Base-by-base conservation (phyloP, 805 yeast species). In the Saturnispora saitoi region DNA sequence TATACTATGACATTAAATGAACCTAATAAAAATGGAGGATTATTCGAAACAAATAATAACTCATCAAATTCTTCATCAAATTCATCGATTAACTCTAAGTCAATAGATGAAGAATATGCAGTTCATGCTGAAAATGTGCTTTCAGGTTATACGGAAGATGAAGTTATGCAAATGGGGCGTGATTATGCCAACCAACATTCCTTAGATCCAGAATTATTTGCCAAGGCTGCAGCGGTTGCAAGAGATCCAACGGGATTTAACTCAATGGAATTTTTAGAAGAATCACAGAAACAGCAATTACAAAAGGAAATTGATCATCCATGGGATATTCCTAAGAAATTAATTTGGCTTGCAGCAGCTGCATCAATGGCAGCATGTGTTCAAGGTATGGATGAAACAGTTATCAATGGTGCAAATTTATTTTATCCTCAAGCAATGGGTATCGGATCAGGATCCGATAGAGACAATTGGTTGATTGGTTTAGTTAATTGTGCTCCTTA, bases 331-430 rank as follows among this genome's bases (percentile, higher is more conserved):
- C 79, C 68, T 20, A 54, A 57, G 9, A 77, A 72, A 50, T 67
- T 83, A 56, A 62, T 75, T 52, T 77, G 69, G 51, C 76, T 82
- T 48, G 77, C 83, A 48, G 72, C 80, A 12, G 73, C 81, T 54
- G 80, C 83, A n/a, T 81, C 88, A 1, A 73, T 82, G 77, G 83
- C 86, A 46, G 90, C 89, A 19, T 85, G 85, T 19, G 83, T 82
- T 37, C 88, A 82, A 62, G 89, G 90, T 63, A 82, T 83, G 81
- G 89, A 83, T 65, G 87, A 83, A 62, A 70, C 86, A 4, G 87
- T 83, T 20, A 77, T 83, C 51, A 82, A 81, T 56, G 90, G 90
- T 54, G 89, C 89, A 7, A 70, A 76, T 47, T 63, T 83, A 46
- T 78, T 76, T 59, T 83, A 79, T 61, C 85, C 86, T 2, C 48